phyloP scores from a whole-genome alignment of 768 basidiomycete species.

The Amyloporia xantha region DNA sequence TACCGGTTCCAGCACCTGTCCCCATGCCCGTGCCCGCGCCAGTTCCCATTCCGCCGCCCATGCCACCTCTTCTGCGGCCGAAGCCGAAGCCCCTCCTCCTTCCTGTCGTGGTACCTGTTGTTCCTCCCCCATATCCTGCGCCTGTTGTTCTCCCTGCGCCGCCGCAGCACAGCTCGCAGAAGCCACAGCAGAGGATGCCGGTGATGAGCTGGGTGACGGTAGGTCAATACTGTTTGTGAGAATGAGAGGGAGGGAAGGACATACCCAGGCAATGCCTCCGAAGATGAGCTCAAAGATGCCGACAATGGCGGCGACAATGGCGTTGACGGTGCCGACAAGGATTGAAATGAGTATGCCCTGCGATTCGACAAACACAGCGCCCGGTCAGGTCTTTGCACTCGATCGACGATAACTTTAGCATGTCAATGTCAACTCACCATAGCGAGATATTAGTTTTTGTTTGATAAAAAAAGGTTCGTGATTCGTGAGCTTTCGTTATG shows the following conservation, averaged over 20 bases:
- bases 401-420: neutral
- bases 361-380: neutral
- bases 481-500: neutral
- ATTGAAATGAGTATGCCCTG: slow-evolving; percentile 10
- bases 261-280: slow-evolving; percentile 5
- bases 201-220: slow-evolving; percentile 1
- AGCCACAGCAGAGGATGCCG: slow-evolving; percentile 10
- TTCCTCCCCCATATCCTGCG: slow-evolving; percentile 4
- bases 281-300: slow-evolving; percentile 6
- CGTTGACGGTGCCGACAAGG: slow-evolving; percentile 6
- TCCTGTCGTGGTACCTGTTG: slow-evolving; percentile 6
- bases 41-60: slow-evolving; percentile 3
- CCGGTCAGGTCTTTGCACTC: too few relatives aligned
- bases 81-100: slow-evolving; percentile 3
- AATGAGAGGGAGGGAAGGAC: neutral
- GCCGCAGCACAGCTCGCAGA: neutral
- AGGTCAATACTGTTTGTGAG: neutral
- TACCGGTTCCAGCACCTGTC: slow-evolving; percentile 1
- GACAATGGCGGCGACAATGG: slow-evolving; percentile 7
- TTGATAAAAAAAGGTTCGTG: too few relatives aligned
- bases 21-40: neutral
- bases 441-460: neutral
- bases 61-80: slow-evolving; percentile 3
- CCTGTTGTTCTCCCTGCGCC: slow-evolving; percentile 2
- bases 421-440: neutral